A percentile compares a stretch with the other conserved stretches of the same genome.
phyloP scores from a whole-genome alignment of 805 yeast genomes.

The Ogataea nakhonphanomensis region DNA sequence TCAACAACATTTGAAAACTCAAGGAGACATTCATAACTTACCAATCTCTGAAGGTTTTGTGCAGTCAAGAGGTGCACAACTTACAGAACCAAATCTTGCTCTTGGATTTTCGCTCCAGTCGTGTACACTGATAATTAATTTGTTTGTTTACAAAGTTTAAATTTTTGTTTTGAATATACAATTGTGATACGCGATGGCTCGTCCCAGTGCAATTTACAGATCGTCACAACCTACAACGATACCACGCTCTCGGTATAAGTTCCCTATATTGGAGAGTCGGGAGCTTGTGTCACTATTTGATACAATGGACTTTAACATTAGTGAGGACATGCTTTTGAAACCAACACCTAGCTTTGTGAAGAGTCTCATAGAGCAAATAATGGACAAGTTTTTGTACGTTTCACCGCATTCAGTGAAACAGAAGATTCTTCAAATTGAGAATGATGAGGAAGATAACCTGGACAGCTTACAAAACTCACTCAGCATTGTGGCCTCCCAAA shows the following conservation, averaged over 20 bases:
- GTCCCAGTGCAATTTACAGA: slow-evolving; percentile 35
- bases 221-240: slow-evolving; percentile 25
- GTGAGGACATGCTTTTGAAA: slow-evolving; percentile 28
- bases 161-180: slow-evolving; percentile 1
- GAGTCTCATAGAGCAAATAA: slow-evolving; percentile 32
- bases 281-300: slow-evolving; percentile 29
- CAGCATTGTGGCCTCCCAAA: slow-evolving; percentile 52
- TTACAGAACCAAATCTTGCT: no score
- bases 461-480: slow-evolving; percentile 37
- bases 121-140: slow-evolving; percentile 1
- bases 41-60: no score
- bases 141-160: slow-evolving; percentile 5
- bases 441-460: slow-evolving; percentile 16
- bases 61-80: no score
- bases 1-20: no score
- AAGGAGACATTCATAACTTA: no score
- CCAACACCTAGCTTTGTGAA: slow-evolving; percentile 34
- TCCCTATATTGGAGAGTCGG: slow-evolving; percentile 31
- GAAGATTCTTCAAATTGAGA: slow-evolving; percentile 24
- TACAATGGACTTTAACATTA: slow-evolving; percentile 28
- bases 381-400: slow-evolving; percentile 33
- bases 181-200: slow-evolving; percentile 26
- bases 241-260: slow-evolving; percentile 29
- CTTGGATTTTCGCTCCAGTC: not conserved
- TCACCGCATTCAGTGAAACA: slow-evolving; percentile 30